Evolutionary conservation across 139 green algal genomes (phyloP), one percentile per base, ranked within the genome.

Genomic region (Auxenochlorella pyrenoidosa): DNA sequence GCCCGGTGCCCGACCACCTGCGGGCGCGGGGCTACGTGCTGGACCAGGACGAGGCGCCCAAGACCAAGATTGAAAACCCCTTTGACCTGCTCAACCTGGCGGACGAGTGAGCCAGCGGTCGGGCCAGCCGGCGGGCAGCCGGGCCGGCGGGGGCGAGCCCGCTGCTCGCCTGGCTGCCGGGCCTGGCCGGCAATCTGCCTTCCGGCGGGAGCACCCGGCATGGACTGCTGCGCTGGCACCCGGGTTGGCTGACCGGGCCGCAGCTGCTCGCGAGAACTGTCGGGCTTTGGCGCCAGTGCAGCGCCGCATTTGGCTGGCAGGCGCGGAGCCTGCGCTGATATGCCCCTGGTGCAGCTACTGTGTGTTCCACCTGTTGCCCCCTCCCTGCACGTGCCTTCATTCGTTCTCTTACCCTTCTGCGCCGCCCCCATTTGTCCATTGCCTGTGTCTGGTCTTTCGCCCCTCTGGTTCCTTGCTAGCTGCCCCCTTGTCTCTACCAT

Each of bases 41-140:
- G 6, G 38, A 65, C 21, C 51, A 90, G 3, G 87, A 90, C 32
- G 82, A 83, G 22, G 38, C n/a, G 0, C 82, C 82, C 26, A 92
- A 92, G 65, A 84, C 86, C n/a, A 85, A 86, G 36, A 32, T 92
- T 22, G 79, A 65, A 30, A 92, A 92, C 87, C 82, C 78, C 13
- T 92, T 92, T 41, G 90, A 87, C n/a, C 34, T 90, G 63, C 77
- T 92, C 32, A 68, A 68, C 65, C 75, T 71, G 59, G 75, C 34
- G 18, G 90, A 89, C 18, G 89, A 92, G 51, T 90, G 63, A 87
- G 60, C 44, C 18, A 60, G 40, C 1, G 75, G 79, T 34, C 22
- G 43, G 19, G 6, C 72, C 5, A 21, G 5, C 12, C 1, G 2
- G 40, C 40, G 73, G 75, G 43, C 43, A 26, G 73, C 41, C n/a